A percentile compares a stretch with the other conserved stretches of the same genome.
Conservation (phyloP, 768 basidiomycete species). For the Mycena haematopus region DNA sequence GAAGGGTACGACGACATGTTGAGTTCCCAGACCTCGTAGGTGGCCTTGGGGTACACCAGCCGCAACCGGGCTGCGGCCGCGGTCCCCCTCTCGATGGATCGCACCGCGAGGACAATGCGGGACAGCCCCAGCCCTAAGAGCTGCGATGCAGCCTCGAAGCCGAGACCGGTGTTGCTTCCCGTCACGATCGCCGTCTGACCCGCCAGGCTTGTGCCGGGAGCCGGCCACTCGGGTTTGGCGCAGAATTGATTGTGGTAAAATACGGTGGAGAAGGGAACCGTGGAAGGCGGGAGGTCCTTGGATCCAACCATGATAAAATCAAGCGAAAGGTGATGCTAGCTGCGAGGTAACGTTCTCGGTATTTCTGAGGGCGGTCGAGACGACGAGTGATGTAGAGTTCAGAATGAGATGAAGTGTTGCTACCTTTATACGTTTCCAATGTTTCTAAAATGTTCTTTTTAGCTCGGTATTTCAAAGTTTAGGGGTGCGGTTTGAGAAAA, state of each 20-base stretch:
- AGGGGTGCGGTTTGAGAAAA: too few species aligned
- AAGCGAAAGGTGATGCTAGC: too few species aligned
- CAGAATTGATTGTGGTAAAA: background rate
- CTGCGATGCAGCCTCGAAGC: background rate
- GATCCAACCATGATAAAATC: background rate
- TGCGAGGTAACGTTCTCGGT: constrained; percentile 26
- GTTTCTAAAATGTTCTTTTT: too few species aligned
- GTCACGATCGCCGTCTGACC: background rate
- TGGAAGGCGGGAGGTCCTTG: background rate
- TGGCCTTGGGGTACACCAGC: background rate
- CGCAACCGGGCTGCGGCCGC: background rate
- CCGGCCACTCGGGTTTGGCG: background rate
- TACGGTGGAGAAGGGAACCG: background rate
- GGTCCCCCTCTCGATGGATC: background rate
- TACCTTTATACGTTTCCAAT: too few species aligned
- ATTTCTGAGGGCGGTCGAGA: too few species aligned
- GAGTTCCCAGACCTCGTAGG: background rate
- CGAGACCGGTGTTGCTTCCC: background rate
- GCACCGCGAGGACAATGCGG: background rate
- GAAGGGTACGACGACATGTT: background rate
- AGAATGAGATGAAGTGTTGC: too few species aligned
- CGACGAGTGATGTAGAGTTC: too few species aligned
- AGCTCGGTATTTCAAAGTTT: too few species aligned
- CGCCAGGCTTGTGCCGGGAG: background rate
- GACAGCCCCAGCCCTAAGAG: background rate